Conservation (phyloP, 1,139 yeast genomes). For the Saccharomycopsis phalli region DNA sequence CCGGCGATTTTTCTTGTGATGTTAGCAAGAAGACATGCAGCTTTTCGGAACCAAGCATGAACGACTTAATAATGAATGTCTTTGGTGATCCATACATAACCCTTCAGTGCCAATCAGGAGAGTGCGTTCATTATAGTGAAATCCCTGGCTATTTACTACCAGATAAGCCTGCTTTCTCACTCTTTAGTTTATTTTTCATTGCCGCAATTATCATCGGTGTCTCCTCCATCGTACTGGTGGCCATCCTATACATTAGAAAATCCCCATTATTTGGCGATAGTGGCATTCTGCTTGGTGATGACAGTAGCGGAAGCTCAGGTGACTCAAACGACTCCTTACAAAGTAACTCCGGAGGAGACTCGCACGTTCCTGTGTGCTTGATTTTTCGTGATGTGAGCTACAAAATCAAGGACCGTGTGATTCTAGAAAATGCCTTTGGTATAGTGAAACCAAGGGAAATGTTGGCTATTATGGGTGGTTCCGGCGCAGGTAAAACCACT, state of each 20-base stretch:
- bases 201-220: slow-evolving; percentile 39
- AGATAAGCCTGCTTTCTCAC: slow-evolving; percentile 41
- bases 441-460: slow-evolving; percentile 79
- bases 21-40: slow-evolving; percentile 49
- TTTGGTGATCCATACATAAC: slow-evolving; percentile 91
- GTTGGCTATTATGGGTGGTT: slow-evolving; percentile 95
- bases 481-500: slow-evolving; percentile 97
- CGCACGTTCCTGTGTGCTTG: slow-evolving; percentile 66
- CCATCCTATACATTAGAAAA: slow-evolving; percentile 45
- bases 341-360: slow-evolving; percentile 24
- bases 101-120: slow-evolving; percentile 72
- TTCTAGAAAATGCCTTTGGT: slow-evolving; percentile 63
- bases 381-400: slow-evolving; percentile 70
- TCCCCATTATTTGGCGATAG: slow-evolving; percentile 49
- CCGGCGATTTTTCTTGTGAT: slow-evolving; percentile 86
- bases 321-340: slow-evolving; percentile 21
- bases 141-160: slow-evolving; percentile 81
- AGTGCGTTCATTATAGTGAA: slow-evolving; percentile 85
- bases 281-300: slow-evolving; percentile 28
- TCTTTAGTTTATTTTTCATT: slow-evolving; percentile 42
- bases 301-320: slow-evolving; percentile 25
- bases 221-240: slow-evolving; percentile 33
- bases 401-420: slow-evolving; percentile 36
- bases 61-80: slow-evolving; percentile 76
- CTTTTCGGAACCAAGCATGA: slow-evolving; percentile 94